Conservation (phyloP, 805 yeast genomes). For the Starmera quercuum region DNA sequence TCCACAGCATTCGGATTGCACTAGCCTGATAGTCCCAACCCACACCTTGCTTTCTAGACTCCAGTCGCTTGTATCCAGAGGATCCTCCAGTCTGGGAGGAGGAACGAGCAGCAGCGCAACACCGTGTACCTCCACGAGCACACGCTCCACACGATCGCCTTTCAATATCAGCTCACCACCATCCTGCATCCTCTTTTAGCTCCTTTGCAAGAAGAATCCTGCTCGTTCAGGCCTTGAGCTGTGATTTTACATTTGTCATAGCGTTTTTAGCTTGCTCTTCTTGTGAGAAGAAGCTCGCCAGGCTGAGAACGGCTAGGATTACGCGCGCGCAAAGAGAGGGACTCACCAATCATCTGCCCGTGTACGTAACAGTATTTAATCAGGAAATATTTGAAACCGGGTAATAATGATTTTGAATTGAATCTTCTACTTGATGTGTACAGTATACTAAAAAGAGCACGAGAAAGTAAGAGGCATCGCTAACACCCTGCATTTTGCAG, state of each 20-base stretch:
- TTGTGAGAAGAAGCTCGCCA: too few species aligned
- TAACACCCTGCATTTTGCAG: too few species aligned
- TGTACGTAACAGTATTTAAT: too few species aligned
- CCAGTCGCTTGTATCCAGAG: slow-evolving; percentile 18
- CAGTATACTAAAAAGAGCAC: background rate
- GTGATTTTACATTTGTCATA: background rate
- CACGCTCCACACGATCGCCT: background rate
- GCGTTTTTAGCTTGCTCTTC: too few species aligned
- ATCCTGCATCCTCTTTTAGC: too few species aligned
- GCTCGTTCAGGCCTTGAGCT: background rate
- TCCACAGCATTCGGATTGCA: slow-evolving; percentile 21
- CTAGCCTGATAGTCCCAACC: slow-evolving; percentile 23
- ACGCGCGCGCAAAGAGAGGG: too few species aligned
- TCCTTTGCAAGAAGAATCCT: too few species aligned
- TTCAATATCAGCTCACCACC: background rate
- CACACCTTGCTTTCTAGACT: slow-evolving; percentile 26
- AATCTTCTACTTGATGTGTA: background rate
- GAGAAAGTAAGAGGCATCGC: slow-evolving; percentile 2
- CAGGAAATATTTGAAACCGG: background rate
- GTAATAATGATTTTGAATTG: background rate
- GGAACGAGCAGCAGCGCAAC: slow-evolving; percentile 10
- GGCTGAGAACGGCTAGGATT: too few species aligned
- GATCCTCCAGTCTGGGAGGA: slow-evolving; percentile 7
- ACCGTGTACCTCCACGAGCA: slow-evolving; percentile 1
- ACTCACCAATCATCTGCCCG: too few species aligned